Base-by-base conservation (phyloP, 768 basidiomycete species). In the Ramaria sp. region DNA sequence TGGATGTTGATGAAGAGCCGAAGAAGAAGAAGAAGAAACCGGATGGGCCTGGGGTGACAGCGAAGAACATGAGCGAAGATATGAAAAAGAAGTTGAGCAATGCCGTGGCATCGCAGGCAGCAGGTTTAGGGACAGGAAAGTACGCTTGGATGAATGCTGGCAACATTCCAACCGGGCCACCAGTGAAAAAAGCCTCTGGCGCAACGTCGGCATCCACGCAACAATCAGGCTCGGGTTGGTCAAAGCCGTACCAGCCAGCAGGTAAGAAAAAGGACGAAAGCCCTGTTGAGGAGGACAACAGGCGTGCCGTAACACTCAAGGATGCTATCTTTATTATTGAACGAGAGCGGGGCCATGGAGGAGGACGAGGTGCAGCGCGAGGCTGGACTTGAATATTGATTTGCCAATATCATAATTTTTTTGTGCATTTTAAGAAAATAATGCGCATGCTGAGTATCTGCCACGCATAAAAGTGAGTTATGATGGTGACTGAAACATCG, bases 51-150 rank as follows among this genome's bases (percentile, higher is more conserved):
- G 86, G 88, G 11, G 86, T 90, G 11, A 88, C 87, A 0, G 88
- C 90, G 54, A 74, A 86, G 57, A 92, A 91, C 65, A 90, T 94
- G 88, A 86, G 84, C 5, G 91, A 92, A 69, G 91, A 93, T 63
- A 86, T 91, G 63, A 75, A 84, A 62, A 94, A 94, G 76, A 91
- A 90, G 67, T 83, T 93, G 83, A 87, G 86, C 34, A 91, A 95
- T 67, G 86, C 86, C 22, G 87, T 88, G 6, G 91, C 91, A 22
- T 86, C 83, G 61, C 89, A 90, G 66, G 89, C 89, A 5, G 88
- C 90, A n/a, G 91, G 91, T 0, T 66, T 90, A 20, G 81, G 83
- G 1, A 69, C 69, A 52, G 83, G 86, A 20, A 86, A 84, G 69
- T 94, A 92, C 63, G 77, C 87, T 15, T 94, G 91, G 91, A 90